phyloP scores from a whole-genome alignment of 805 yeast genomes.

The Starmera caribaea region DNA sequence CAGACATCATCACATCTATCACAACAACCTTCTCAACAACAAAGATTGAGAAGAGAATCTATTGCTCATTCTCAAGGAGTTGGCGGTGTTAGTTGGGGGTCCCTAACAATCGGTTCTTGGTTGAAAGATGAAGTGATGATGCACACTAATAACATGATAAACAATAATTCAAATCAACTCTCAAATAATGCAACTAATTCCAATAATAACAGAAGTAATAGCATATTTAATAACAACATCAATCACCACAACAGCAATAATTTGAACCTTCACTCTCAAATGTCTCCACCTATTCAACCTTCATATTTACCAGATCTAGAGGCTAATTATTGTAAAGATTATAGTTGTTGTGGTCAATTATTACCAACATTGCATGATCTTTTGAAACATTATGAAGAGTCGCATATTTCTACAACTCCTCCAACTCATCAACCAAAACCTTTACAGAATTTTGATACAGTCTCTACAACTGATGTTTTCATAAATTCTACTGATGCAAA shows the following conservation, averaged over 20 bases:
- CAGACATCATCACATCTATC: slow-evolving; percentile 13
- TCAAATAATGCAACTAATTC: slow-evolving; percentile 4
- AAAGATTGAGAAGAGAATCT: slow-evolving; percentile 74
- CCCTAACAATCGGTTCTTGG: slow-evolving; percentile 93
- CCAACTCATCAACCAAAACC: slow-evolving; percentile 37
- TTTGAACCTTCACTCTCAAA: neutral
- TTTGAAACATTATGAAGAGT: slow-evolving; percentile 91
- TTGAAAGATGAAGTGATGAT: slow-evolving; percentile 84
- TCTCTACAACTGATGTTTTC: slow-evolving; percentile 88
- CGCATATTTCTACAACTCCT: slow-evolving; percentile 68
- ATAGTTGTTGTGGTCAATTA: slow-evolving; percentile 88
- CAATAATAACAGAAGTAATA: slow-evolving; percentile 7
- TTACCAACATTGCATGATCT: slow-evolving; percentile 92
- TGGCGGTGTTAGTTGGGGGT: slow-evolving; percentile 98
- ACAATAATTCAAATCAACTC: slow-evolving; percentile 7
- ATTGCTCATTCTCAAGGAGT: slow-evolving; percentile 95
- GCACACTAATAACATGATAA: slow-evolving; percentile 19
- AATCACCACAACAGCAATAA: neutral
- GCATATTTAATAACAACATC: slow-evolving; percentile 1
- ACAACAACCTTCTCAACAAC: slow-evolving; percentile 11
- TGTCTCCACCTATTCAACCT: slow-evolving; percentile 58
- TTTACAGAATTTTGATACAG: slow-evolving; percentile 71
- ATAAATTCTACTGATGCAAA: slow-evolving; percentile 27
- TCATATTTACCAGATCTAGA: slow-evolving; percentile 87
- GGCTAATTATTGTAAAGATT: slow-evolving; percentile 94